Base-by-base conservation (phyloP, 441 rosid genomes). In the Eruca vesicaria region DNA sequence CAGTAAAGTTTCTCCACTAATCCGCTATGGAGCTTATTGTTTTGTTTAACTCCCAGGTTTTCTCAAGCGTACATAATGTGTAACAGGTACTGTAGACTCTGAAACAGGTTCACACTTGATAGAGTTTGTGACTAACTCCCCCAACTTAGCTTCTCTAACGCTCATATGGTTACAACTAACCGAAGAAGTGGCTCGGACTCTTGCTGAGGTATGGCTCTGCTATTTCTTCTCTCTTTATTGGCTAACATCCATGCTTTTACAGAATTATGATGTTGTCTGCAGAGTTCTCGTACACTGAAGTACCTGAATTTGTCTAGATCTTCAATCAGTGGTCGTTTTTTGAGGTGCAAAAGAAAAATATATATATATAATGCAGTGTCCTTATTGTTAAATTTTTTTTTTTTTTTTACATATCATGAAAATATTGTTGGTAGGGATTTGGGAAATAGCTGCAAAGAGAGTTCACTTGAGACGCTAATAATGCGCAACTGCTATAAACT, bases 281-380 rank as follows among this genome's bases (percentile, higher is more conserved):
- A 78, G 81, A 56, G 62, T 73, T 67, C 20, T 55, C 35, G 20
- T 56, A 73, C 68, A 45, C 12, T 78, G 50, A 23, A 57, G 66
- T 73, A 68, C 74, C 21, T 78, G 56, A 73, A 78, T 73, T 31
- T 78, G 19, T 73, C 81, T n/a, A 32, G 69, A 62, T 71, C 69
- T 3, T 33, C 19, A 55, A 23, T 72, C 28, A 56, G 56, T 18
- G 81, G 81, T 72, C 70, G 61, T 61, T 73, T 78, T 68, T 18
- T 78, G 45, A 78, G 81, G 81, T 71, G 31, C 26, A 59, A 59
- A 78, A 50, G 29, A 11, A 10, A 50, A 32, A 38, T 29, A 62
- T 9, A 11, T 12, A 10, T 55, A 26, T 59, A 12, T 26, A 7
- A 28, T 5, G 18, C 10, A 20, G 29, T 10, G 14, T 8, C 18